Evolutionary conservation across 1,139 yeast species (phyloP).

Genomic region (Groenewaldozyma auringiensis): DNA sequence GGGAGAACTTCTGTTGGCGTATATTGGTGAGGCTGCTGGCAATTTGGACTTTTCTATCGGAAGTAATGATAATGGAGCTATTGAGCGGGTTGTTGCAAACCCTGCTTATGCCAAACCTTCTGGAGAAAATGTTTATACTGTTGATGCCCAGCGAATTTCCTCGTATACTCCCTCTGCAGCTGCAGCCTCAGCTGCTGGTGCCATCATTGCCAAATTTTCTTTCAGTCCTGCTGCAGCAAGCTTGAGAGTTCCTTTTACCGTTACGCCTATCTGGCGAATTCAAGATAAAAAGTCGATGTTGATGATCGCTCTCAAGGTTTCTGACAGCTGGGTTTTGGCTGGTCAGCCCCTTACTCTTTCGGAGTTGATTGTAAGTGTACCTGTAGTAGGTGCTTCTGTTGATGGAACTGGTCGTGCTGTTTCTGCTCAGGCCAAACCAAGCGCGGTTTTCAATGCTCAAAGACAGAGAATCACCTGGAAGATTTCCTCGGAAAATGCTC

Average conservation of each 20-base stretch:
- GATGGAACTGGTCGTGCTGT: constrained; percentile 40
- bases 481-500: constrained; percentile 25
- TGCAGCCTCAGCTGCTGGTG: constrained; percentile 3
- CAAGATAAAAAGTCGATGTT: constrained; percentile 80
- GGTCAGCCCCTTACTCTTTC: constrained; percentile 34
- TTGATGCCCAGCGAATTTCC: constrained; percentile 7
- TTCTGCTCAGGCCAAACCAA: constrained; percentile 82
- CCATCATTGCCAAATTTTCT: constrained; percentile 67
- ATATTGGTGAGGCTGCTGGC: constrained; percentile 29
- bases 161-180: constrained; percentile 8
- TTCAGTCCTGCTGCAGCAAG: constrained; percentile 32
- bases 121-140: constrained; percentile 5
- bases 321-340: constrained; percentile 39
- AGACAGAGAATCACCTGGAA: constrained; percentile 84
- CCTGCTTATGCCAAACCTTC: constrained; percentile 15
- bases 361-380: constrained; percentile 62
- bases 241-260: constrained; percentile 52
- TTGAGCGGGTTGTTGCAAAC: constrained; percentile 18
- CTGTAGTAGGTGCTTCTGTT: constrained; percentile 15
- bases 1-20: constrained; percentile 77
- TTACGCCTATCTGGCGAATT: constrained; percentile 83
- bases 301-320: constrained; percentile 60
- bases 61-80: constrained; percentile 13
- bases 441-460: constrained; percentile 81
- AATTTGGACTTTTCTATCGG: constrained; percentile 12